Evolutionary conservation across 1,284 basidiomycete genomes (phyloP).

Genomic region (Ganoderma boninense): DNA sequence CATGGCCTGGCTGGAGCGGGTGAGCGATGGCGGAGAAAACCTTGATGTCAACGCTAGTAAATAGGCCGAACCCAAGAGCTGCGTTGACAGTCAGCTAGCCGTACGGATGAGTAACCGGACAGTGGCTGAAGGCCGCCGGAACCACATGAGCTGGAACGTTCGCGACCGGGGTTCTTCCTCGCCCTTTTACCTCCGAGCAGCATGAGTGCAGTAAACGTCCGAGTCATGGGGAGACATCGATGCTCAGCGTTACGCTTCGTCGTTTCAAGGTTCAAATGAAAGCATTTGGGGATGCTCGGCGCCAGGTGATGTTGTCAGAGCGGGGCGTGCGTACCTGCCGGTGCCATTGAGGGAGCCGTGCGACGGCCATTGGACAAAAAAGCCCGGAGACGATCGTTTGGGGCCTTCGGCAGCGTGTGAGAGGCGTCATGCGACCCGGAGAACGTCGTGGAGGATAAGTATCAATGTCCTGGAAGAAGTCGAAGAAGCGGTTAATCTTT

Average conservation of each 20-base stretch:
- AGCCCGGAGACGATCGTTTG: conserved; percentile 32
- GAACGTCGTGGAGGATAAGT: conserved; percentile 12
- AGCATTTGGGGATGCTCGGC: conserved; percentile 17
- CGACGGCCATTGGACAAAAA: conserved; percentile 29
- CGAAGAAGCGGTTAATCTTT: conserved; percentile 24
- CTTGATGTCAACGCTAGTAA: conserved; percentile 27
- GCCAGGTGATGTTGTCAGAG: conserved; percentile 27
- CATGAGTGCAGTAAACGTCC: conserved; percentile 3
- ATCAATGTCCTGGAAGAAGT: conserved; percentile 10
- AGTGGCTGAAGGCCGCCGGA: conserved; percentile 11
- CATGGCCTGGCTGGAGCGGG: conserved; percentile 12
- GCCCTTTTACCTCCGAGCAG: conserved; percentile 17
- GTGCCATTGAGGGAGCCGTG: conserved; percentile 13
- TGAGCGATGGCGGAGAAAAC: conserved; percentile 12
- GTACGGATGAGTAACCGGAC: conserved; percentile 26
- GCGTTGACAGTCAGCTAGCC: conserved; percentile 13
- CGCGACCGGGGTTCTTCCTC: conserved; percentile 21
- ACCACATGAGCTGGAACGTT: conserved; percentile 22
- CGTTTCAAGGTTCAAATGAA: conserved; percentile 13
- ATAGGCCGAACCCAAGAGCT: conserved; percentile 24
- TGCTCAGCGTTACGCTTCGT: conserved; percentile 22
- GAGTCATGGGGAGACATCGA: conserved; percentile 8
- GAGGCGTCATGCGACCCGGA: conserved; percentile 24
- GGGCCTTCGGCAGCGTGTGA: not conserved
- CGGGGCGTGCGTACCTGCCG: conserved; percentile 18